Base-by-base conservation (phyloP, 2,329 filamentous ascomycete genomes). In the Alternaria gaisen region DNA sequence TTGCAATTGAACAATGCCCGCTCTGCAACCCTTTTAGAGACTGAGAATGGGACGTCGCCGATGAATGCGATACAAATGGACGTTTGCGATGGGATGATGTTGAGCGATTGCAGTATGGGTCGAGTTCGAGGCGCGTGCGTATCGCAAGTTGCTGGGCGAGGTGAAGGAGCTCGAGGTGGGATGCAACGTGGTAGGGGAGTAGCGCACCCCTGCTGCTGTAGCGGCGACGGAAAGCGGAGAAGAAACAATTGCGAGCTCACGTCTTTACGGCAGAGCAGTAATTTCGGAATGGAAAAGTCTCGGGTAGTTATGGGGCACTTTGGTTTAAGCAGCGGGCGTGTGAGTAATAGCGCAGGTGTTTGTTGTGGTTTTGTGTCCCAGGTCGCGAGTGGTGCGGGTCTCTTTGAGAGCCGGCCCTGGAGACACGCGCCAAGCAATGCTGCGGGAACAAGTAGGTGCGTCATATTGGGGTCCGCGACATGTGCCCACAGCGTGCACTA, bases 151-250 rank as follows among this genome's bases (percentile, higher is more conserved):
- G 42, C 42, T 54, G 47, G 58, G 42, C 52, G 58, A 56, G 61
- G 61, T 55, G 56, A 53, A 34, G 53, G 57, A 66, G 67, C 61
- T 66, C 64, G 54, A 61, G 56, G 64, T 71, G 69, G 67, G 66
- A 69, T 65, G 65, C 64, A 72, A 67, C 66, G 69, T 72, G 66
- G 64, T 58, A 54, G 57, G 62, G 60, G 58, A 68, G 60, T 41
- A 63, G 64, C 60, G 56, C 67, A 71, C 70, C 67, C 65, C 65
- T 68, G 65, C 67, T 61, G 60, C 56, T 53, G 64, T 64, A 64
- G 69, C 69, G 69, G 67, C 67, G 64, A 67, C 59, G 65, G 65
- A 70, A 71, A 72, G 69, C 67, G 67, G 70, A 70, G 70, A 67
- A 67, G 67, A 66, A 70, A 61, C 59, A 57, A 61, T 51, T 53